Percentiles rank a stretch among this genome's conserved stretches.
phyloP scores from a whole-genome alignment of 2,329 filamentous ascomycete species.

The Phaeomoniella chlamydospora region DNA sequence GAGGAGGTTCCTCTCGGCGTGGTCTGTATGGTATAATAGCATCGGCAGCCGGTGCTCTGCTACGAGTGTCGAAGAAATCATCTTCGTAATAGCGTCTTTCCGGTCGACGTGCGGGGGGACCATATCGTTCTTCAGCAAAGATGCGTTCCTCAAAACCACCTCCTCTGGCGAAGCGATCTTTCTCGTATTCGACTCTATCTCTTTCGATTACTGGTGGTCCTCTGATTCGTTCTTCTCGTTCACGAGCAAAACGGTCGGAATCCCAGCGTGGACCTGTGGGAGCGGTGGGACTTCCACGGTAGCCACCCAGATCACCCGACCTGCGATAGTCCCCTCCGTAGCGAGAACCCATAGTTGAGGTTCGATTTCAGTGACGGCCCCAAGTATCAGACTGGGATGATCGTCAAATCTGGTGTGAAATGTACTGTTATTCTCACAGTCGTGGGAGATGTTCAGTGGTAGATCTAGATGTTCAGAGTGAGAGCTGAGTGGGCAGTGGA shows the following conservation, averaged over 20 bases:
- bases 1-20: constrained; percentile 41
- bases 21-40: constrained; percentile 41
- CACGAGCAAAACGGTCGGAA: constrained; percentile 24
- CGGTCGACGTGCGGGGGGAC: constrained; percentile 23
- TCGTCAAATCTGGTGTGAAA: not conserved
- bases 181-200: constrained; percentile 4
- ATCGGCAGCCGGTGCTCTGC: constrained; percentile 27
- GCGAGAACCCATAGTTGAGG: constrained; percentile 8
- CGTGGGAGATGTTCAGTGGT: no score
- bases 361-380: constrained; percentile 1
- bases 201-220: constrained; percentile 15
- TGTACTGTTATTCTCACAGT: no score
- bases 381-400: no score
- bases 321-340: constrained; percentile 6
- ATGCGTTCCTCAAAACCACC: constrained; percentile 25
- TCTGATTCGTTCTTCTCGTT: constrained; percentile 24
- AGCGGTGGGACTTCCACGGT: constrained; percentile 2
- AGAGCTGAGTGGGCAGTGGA: no score
- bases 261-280: constrained; percentile 20
- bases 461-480: no score
- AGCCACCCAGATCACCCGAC: constrained; percentile 2
- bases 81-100: constrained; percentile 21
- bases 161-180: constrained; percentile 15
- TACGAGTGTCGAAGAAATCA: constrained; percentile 21
- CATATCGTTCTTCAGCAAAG: constrained; percentile 24